Evolutionary conservation across 2,329 filamentous ascomycete genomes (phyloP), one percentile per base, ranked within the genome.

Genomic region (Geoglossum cookeanum): DNA sequence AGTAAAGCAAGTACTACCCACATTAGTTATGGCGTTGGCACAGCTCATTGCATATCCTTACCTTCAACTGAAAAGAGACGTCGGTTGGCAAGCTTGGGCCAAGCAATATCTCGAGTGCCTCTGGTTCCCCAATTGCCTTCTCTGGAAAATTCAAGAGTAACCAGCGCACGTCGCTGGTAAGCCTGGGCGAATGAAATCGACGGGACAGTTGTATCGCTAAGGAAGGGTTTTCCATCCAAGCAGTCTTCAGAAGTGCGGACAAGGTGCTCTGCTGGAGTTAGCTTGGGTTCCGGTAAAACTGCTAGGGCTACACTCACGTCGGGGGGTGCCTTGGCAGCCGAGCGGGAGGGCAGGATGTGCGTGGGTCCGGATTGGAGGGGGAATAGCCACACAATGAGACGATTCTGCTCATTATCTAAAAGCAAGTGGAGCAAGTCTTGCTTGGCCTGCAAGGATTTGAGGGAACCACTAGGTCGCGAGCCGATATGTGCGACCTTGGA

Each of bases 321-420:
- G 15, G 35, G 13, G 44, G 47, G 56, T 3, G n/a, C n/a, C 49
- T 53, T 55, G 35, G 11, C 32, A 37, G 32, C 30, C 22, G 37
- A 33, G 15, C 35, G 54, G 37, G 54, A 22, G n/a, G 49, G 9
- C 15, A 53, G 48, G 27, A 51, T 30, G 9, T 53, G 30, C 7
- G 49, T 53, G 3, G 27, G 49, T 8, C 30, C 30, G 17, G 49
- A 6, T 33, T 80, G 80, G 39, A 95, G 72, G 1, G 92, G 94
- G 64, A 83, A 84, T 37, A 94, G 78, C 94, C 94, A 99, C 5
- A 98, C 92, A 48, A 78, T 80, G 45, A 99, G 74, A 48, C 91
- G 83, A 2, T 79, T 78, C 64, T 89, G 82, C 69, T 99, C 92
- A 64, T 87, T 92, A 59, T 89, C 83, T 27, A 98, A 74, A 3